Percentiles rank a stretch among this genome's conserved stretches.
Evolutionary conservation across 1,284 basidiomycete species (phyloP).

Genomic region (Papiliotrema laurentii): DNA sequence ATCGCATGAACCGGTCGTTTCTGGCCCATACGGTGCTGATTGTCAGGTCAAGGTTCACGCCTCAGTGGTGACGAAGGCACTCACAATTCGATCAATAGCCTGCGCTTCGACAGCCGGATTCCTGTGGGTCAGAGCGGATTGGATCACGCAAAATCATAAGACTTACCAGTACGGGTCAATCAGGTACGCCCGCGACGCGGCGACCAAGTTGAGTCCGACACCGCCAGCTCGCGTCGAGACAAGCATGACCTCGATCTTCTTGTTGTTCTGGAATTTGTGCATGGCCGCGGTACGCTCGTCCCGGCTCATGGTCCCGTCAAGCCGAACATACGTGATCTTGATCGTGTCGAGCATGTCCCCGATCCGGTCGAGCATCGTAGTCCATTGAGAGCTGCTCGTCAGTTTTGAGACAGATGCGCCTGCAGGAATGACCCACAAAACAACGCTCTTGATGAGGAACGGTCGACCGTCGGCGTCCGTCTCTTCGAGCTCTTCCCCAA

Average conservation of each 20-base stretch:
- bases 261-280: conserved; percentile 80
- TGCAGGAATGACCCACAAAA: conserved; percentile 64
- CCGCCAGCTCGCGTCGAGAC: conserved; percentile 96
- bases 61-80: conserved; percentile 27
- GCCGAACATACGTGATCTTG: conserved; percentile 76
- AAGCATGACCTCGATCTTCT: conserved; percentile 81
- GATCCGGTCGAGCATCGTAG: conserved; percentile 90
- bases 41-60: not conserved
- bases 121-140: conserved; percentile 51
- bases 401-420: conserved; percentile 3
- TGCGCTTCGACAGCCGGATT: conserved; percentile 97
- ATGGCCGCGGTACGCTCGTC: conserved; percentile 87
- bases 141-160: not conserved
- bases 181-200: conserved; percentile 86
- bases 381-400: conserved; percentile 72
- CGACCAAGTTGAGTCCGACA: conserved; percentile 88
- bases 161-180: conserved; percentile 91
- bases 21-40: conserved; percentile 83
- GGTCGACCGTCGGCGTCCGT: conserved; percentile 57
- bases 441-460: conserved; percentile 68
- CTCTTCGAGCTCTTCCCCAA: conserved; percentile 61
- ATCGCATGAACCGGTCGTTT: conserved; percentile 83
- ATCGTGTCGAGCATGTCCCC: conserved; percentile 81
- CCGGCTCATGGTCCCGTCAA: conserved; percentile 96
- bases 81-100: conserved; percentile 84